Percentiles rank a stretch among this genome's conserved stretches.
Evolutionary conservation across 768 basidiomycete species (phyloP).

Genomic region (Chiua virens): DNA sequence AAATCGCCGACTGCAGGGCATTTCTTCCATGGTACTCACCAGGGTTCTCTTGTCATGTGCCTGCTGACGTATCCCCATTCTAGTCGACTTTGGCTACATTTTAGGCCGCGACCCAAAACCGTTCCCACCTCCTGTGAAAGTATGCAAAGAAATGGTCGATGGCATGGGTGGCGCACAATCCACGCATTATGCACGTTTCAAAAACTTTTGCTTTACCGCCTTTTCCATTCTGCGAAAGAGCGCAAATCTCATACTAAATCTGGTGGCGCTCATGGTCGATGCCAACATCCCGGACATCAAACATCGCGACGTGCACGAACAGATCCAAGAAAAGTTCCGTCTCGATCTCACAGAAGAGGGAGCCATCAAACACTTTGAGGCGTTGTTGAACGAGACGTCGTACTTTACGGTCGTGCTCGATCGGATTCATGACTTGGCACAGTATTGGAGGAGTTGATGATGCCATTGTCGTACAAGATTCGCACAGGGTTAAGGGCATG

Average conservation of each 20-base stretch:
- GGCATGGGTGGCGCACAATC: slow-evolving; percentile 98
- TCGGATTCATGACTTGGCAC: slow-evolving; percentile 87
- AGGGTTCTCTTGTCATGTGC: background rate
- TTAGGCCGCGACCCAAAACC: slow-evolving; percentile 97
- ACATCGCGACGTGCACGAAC: slow-evolving; percentile 79
- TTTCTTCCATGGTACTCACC: slow-evolving; percentile 90
- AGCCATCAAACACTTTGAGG: slow-evolving; percentile 96
- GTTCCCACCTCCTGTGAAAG: slow-evolving; percentile 96
- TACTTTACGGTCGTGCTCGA: slow-evolving; percentile 93
- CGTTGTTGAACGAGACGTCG: slow-evolving; percentile 89
- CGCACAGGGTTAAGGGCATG: too few relatives aligned
- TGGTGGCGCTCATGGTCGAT: slow-evolving; percentile 96
- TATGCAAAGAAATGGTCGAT: slow-evolving; percentile 99
- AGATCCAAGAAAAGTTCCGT: slow-evolving; percentile 96
- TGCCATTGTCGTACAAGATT: too few relatives aligned
- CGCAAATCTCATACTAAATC: slow-evolving; percentile 94
- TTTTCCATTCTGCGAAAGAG: slow-evolving; percentile 96
- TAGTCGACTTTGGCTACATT: slow-evolving; percentile 99
- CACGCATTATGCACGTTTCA: slow-evolving; percentile 95
- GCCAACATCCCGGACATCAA: slow-evolving; percentile 98
- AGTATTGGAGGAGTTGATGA: slow-evolving; percentile 77
- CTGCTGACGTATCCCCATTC: slow-evolving; percentile 9
- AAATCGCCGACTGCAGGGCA: slow-evolving; percentile 51
- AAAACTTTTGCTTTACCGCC: slow-evolving; percentile 95
- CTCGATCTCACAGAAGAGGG: slow-evolving; percentile 94